A percentile compares a stretch with the other conserved stretches of the same genome.
These are phyloP conservation scores for Aureobasidium leucospermi DNA, from an alignment of 2,329 filamentous ascomycete species.

Conservation along the genomic window DNA sequence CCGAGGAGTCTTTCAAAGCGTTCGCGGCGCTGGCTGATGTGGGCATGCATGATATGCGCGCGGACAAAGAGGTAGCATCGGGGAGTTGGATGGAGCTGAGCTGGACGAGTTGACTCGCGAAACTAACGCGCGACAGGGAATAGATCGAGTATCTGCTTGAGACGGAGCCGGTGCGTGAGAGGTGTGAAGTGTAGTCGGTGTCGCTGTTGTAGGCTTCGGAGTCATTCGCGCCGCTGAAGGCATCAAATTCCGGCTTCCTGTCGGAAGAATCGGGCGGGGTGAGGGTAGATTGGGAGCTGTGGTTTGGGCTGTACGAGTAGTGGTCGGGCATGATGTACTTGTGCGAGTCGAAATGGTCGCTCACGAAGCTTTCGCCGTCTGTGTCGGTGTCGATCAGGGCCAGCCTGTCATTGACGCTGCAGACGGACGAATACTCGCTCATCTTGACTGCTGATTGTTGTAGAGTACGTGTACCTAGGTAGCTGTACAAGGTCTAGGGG, in stretches of 20 bases:
- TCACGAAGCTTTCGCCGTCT: neutral
- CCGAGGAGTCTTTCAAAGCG: conserved; percentile 76
- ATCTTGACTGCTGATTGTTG: neutral
- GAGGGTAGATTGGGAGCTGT: conserved; percentile 15
- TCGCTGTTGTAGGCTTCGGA: conserved; percentile 38
- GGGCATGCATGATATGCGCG: conserved; percentile 75
- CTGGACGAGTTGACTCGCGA: conserved; percentile 87
- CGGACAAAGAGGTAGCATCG: conserved; percentile 73
- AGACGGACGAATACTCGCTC: conserved; percentile 41
- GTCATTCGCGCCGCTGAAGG: conserved; percentile 36
- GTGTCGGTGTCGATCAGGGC: conserved; percentile 45
- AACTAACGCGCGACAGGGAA: conserved; percentile 84
- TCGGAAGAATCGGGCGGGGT: conserved; percentile 21
- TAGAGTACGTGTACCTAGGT: neutral
- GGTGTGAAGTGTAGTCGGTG: neutral
- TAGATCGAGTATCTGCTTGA: conserved; percentile 79
- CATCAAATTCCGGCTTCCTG: conserved; percentile 21
- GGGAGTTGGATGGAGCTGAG: conserved; percentile 85
- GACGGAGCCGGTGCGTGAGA: conserved; percentile 55
- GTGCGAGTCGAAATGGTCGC: conserved; percentile 55
- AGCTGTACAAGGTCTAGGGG: neutral
- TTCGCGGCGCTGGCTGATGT: conserved; percentile 77
- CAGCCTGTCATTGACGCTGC: conserved; percentile 49
- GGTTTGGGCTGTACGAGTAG: conserved; percentile 30
- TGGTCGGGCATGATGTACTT: conserved; percentile 70